Evolutionary conservation across 1,139 yeast species (phyloP).

Genomic region (Protomyces arabidopsidicola): DNA sequence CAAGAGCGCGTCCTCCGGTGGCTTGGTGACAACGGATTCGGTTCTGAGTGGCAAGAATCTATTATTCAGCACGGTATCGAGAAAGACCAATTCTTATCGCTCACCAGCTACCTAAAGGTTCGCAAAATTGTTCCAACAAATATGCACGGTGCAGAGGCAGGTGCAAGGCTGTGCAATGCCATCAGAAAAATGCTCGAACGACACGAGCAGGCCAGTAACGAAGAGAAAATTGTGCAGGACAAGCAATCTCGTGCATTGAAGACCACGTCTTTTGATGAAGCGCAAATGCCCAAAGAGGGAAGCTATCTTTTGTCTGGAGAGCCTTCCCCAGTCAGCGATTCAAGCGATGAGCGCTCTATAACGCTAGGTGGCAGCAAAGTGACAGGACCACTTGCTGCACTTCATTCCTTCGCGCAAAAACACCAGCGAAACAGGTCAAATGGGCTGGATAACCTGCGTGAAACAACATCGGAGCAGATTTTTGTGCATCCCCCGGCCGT

Average conservation of each 20-base stretch:
- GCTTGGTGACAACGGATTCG: slow-evolving; percentile 15
- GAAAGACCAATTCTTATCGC: slow-evolving; percentile 6
- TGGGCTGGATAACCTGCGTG: background rate
- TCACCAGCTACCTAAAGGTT: slow-evolving; percentile 22
- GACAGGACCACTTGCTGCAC: background rate
- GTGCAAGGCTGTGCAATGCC: slow-evolving; percentile 21
- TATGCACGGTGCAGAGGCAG: slow-evolving; percentile 17
- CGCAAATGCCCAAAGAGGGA: background rate
- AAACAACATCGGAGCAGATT: background rate
- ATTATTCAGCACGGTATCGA: slow-evolving; percentile 6
- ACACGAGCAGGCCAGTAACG: slow-evolving; percentile 3
- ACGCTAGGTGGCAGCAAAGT: background rate
- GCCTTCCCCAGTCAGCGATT: background rate
- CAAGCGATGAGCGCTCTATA: background rate
- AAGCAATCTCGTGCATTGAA: background rate
- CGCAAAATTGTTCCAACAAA: slow-evolving; percentile 13
- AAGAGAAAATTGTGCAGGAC: background rate
- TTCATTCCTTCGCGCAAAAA: background rate
- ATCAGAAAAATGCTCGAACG: slow-evolving; percentile 22
- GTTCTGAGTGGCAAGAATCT: slow-evolving; percentile 20
- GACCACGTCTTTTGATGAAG: background rate
- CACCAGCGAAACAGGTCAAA: background rate
- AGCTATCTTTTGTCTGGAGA: background rate
- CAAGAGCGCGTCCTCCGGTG: slow-evolving; percentile 3
- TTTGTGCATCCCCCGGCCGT: background rate